A percentile compares a stretch with the other conserved stretches of the same genome.
phyloP scores from a whole-genome alignment of 192 early-diverging fungal genomes.

The Backusella westeae region DNA sequence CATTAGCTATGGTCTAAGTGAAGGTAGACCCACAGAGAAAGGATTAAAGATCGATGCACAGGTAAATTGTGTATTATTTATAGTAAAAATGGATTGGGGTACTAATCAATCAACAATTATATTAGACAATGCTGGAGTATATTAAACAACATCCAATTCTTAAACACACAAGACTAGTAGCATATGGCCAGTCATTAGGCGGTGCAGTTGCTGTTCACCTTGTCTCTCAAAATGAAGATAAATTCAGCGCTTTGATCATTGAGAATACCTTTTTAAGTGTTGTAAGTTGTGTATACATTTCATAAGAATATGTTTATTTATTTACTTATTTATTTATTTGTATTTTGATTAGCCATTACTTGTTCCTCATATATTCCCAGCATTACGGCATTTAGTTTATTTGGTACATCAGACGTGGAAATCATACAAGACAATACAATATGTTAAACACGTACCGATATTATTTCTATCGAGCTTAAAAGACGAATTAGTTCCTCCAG shows the following conservation, averaged over 20 bases:
- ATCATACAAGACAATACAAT: constrained; percentile 70
- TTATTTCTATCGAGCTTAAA: constrained; percentile 78
- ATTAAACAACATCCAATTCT: constrained; percentile 73
- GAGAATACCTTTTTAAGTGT: constrained; percentile 95
- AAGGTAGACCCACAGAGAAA: constrained; percentile 73
- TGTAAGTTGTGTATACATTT: constrained; percentile 39
- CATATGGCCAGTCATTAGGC: constrained; percentile 95
- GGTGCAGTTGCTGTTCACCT: constrained; percentile 93
- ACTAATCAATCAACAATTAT: not conserved
- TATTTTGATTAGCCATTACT: constrained; percentile 63
- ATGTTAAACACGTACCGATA: constrained; percentile 66
- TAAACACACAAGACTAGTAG: constrained; percentile 74
- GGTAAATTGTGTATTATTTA: constrained; percentile 36
- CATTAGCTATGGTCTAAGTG: constrained; percentile 20
- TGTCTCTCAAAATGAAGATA: constrained; percentile 73
- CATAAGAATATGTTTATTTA: not conserved
- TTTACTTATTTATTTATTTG: not conserved
- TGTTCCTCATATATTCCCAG: constrained; percentile 81
- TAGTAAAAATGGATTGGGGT: not conserved
- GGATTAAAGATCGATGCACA: constrained; percentile 88
- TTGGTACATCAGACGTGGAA: constrained; percentile 89
- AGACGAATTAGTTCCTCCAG: constrained; percentile 88
- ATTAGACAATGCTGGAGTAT: constrained; percentile 79
- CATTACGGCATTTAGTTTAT: constrained; percentile 66
- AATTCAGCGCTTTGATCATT: constrained; percentile 78